Evolutionary conservation across 108 stramenopile species (phyloP).

Genomic region (Nitzschia inconspicua): DNA sequence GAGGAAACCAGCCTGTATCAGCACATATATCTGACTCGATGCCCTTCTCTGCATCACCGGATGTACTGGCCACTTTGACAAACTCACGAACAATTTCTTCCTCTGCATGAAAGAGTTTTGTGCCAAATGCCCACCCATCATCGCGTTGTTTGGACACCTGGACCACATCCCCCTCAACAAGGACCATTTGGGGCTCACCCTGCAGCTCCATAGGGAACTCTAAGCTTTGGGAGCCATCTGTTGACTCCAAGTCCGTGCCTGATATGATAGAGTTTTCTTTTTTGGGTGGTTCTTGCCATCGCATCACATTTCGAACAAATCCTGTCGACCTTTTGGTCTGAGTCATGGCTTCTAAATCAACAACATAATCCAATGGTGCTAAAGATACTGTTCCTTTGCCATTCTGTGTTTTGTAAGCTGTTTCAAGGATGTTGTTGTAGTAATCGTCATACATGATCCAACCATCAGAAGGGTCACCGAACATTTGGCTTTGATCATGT

Average conservation of each 20-base stretch:
- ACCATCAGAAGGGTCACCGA: neutral
- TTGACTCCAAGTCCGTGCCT: too few species aligned
- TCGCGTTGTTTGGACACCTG: constrained; percentile 7
- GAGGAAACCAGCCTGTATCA: constrained; percentile 19
- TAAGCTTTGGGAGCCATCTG: too few species aligned
- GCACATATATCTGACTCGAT: neutral
- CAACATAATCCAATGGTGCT: constrained; percentile 7
- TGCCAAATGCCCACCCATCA: constrained; percentile 19
- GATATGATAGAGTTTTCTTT: too few species aligned
- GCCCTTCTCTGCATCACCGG: too few species aligned
- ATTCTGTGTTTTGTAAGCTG: neutral
- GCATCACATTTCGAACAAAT: neutral
- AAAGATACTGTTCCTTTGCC: neutral
- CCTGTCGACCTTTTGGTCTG: neutral
- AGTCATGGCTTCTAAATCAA: neutral
- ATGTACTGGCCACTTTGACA: too few species aligned
- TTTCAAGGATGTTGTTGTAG: neutral
- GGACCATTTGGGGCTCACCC: constrained; percentile 9
- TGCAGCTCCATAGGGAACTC: neutral
- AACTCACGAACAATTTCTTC: constrained; percentile 9
- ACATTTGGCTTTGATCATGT: neutral
- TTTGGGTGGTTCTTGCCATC: too few species aligned
- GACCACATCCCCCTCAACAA: constrained; percentile 8
- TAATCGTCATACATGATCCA: constrained; percentile 9
- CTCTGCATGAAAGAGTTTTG: constrained; percentile 12